Base-by-base conservation (phyloP, 116 monocot genomes). In the Phalaenopsis hybrid region DNA sequence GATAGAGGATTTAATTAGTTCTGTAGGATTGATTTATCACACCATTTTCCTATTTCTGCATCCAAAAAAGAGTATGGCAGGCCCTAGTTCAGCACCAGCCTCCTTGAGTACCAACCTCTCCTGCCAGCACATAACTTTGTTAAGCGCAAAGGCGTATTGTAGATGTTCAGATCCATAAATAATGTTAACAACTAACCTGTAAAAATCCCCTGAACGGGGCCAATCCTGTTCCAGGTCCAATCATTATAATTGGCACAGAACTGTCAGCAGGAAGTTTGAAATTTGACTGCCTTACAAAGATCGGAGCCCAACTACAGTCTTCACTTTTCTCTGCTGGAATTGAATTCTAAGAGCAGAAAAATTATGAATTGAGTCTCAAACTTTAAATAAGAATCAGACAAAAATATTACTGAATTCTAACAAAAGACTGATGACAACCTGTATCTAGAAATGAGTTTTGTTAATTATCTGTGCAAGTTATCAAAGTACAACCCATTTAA, bases 171-270 rank as follows among this genome's bases (percentile, higher is more conserved):
- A 16, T 58, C 33, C 34, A 83, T 57, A 34, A 31, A 41, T 65
- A 58, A 1, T 37, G 15, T 37, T 55, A 2, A 57, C 2, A 48
- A 72, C 31, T 34, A 78, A 94, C 94, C 94, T 94, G 92, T 82
- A 94, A 88, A 84, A 94, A 94, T 20, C 94, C 94, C 65, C 92
- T 89, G 86, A 94, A 94, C 6, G 94, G 94, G 49, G 94, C 94
- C 75, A 94, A 81, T 18, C 94, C 92, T 44, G 94, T 94, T n/a
- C 94, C 94, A 57, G 92, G 94, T 33, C 94, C 94, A 67, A 94
- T 90, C 94, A 94, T 94, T 37, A 94, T 86, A 44, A 94, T 86
- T 12, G 94, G 94, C 9, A 90, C 78, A 79, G 92, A 86, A 45
- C 89, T 41, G 83, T n/a, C n/a, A n/a, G n/a, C n/a, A n/a, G n/a